phyloP scores from a whole-genome alignment of 2,329 filamentous ascomycete species.

The Didymella glomerata region DNA sequence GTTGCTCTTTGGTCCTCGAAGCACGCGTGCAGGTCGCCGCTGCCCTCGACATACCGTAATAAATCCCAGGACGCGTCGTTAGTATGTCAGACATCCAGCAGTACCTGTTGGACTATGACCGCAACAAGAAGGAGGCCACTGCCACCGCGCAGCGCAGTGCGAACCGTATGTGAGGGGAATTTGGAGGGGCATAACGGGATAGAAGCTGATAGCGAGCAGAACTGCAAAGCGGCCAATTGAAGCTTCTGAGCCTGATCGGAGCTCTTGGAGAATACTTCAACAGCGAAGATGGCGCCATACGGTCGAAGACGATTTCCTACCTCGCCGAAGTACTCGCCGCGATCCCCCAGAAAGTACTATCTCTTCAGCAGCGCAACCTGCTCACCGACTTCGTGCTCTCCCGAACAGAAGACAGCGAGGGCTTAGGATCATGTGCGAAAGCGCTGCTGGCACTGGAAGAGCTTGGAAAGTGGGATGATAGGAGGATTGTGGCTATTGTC shows the following conservation, averaged over 20 bases:
- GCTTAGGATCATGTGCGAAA: conserved; percentile 65
- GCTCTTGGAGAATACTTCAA: conserved; percentile 73
- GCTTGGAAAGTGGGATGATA: conserved; percentile 67
- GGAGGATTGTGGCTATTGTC: conserved; percentile 62
- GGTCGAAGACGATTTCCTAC: conserved; percentile 66
- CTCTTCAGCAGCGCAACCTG: conserved; percentile 66
- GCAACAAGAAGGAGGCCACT: conserved; percentile 57
- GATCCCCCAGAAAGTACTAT: conserved; percentile 63
- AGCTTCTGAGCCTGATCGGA: conserved; percentile 69
- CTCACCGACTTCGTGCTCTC: conserved; percentile 71
- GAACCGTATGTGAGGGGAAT: conserved; percentile 40
- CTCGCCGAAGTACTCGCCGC: conserved; percentile 61
- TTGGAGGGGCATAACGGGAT: conserved; percentile 23
- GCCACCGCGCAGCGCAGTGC: conserved; percentile 56
- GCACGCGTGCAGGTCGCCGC: conserved; percentile 21
- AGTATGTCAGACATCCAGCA: conserved; percentile 63
- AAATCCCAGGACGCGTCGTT: conserved; percentile 23
- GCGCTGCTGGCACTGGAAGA: conserved; percentile 67
- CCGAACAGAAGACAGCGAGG: conserved; percentile 64
- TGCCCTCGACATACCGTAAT: conserved; percentile 11
- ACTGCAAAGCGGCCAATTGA: conserved; percentile 67
- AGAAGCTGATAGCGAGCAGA: conserved; percentile 52
- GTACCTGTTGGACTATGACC: conserved; percentile 61
- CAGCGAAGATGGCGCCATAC: conserved; percentile 67
- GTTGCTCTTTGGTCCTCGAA: conserved; percentile 25